Evolutionary conservation across 768 basidiomycete genomes (phyloP).

Genomic region (Mycena haematopus): DNA sequence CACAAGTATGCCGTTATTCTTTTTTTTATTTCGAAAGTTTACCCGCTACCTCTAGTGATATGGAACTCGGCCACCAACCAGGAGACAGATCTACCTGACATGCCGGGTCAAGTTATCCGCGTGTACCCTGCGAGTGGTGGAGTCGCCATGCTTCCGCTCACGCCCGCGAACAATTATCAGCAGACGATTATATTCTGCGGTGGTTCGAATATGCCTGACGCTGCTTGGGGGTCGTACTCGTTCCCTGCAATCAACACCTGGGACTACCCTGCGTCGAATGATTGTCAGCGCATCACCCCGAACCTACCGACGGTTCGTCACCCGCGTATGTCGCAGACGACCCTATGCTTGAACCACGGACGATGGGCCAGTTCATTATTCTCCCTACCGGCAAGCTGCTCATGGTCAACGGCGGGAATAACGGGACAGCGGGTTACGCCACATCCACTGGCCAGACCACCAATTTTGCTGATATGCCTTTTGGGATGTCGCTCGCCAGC

Average conservation of each 20-base stretch:
- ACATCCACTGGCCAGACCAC: constrained; percentile 57
- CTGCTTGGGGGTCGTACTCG: constrained; percentile 58
- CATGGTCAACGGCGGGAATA: constrained; percentile 80
- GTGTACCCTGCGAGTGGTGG: constrained; percentile 93
- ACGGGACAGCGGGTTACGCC: constrained; percentile 91
- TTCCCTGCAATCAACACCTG: constrained; percentile 75
- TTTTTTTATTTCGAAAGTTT: constrained; percentile 24
- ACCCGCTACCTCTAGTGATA: constrained; percentile 38
- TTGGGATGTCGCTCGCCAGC: constrained; percentile 74
- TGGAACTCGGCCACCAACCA: constrained; percentile 62
- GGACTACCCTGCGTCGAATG: constrained; percentile 68
- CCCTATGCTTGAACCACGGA: constrained; percentile 72
- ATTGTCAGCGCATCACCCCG: constrained; percentile 90
- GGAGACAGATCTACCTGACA: constrained; percentile 70
- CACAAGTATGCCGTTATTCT: constrained; percentile 56
- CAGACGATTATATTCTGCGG: constrained; percentile 92
- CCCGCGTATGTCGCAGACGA: constrained; percentile 76
- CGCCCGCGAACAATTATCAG: constrained; percentile 85
- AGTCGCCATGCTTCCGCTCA: constrained; percentile 88
- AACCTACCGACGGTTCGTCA: constrained; percentile 71
- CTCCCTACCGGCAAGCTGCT: constrained; percentile 82
- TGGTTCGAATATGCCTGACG: constrained; percentile 76
- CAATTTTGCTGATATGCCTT: constrained; percentile 63
- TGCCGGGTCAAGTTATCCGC: constrained; percentile 76
- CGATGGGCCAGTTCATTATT: constrained; percentile 92